Percentiles rank a stretch among this genome's conserved stretches.
Conservation (phyloP, 129 eudicot genomes). For the Flaveria bidentis region DNA sequence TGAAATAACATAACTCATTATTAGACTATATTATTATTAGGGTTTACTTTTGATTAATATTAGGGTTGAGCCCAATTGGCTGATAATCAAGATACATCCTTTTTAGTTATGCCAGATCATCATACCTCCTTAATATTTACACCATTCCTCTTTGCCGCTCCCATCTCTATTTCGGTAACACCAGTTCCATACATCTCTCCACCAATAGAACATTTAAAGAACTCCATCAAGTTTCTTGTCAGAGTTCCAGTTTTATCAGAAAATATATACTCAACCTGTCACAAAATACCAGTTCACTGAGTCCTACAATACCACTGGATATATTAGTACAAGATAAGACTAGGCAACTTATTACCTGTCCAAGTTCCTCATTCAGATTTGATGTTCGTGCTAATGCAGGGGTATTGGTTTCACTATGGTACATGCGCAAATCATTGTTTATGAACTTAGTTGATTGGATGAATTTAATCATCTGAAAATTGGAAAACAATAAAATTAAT, state of each 20-base stretch:
- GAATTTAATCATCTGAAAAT: slow-evolving; percentile 89
- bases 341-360: slow-evolving; percentile 59
- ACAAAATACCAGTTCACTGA: slow-evolving; percentile 14
- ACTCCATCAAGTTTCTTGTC: slow-evolving; percentile 95
- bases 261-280: slow-evolving; percentile 89
- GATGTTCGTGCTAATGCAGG: slow-evolving; percentile 98
- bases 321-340: slow-evolving; percentile 7
- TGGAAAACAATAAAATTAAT: slow-evolving; percentile 19
- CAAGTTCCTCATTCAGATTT: slow-evolving; percentile 98
- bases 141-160: slow-evolving; percentile 83
- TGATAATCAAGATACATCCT: slow-evolving; percentile 8
- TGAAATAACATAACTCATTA: slow-evolving; percentile 6
- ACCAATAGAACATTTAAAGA: slow-evolving; percentile 94
- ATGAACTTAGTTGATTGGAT: slow-evolving; percentile 88
- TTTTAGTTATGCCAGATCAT: slow-evolving; percentile 23
- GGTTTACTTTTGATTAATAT: no score
- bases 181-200: slow-evolving; percentile 96
- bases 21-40: no score
- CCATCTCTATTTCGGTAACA: slow-evolving; percentile 87
- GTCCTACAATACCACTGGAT: slow-evolving; percentile 8
- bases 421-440: slow-evolving; percentile 93
- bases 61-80: background rate
- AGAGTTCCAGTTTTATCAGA: slow-evolving; percentile 98
- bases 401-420: slow-evolving; percentile 86
- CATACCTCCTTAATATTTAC: slow-evolving; percentile 61